Conservation (phyloP, 768 basidiomycete species). For the Lactifluus echinatus region DNA sequence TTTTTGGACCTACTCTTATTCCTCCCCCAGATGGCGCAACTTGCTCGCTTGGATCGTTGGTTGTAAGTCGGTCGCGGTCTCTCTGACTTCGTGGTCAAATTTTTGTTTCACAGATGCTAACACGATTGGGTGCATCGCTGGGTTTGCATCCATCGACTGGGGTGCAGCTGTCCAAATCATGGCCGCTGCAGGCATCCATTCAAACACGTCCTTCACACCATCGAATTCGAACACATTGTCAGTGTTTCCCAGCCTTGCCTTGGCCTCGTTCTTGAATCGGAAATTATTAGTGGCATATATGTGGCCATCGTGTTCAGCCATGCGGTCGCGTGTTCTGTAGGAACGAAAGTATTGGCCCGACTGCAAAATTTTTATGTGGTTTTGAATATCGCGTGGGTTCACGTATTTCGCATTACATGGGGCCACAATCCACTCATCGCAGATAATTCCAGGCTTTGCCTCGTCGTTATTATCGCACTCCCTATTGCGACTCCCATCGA, state of each 20-base stretch:
- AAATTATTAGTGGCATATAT: conserved; percentile 62
- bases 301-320: conserved; percentile 52
- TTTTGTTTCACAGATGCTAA: conserved; percentile 34
- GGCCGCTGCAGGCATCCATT: conserved; percentile 38
- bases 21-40: conserved; percentile 47
- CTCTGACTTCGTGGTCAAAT: neutral
- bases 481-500: conserved; percentile 35
- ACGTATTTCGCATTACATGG: neutral
- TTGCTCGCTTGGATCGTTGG: conserved; percentile 64
- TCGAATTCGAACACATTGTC: conserved; percentile 40
- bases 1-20: conserved; percentile 58
- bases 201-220: conserved; percentile 30
- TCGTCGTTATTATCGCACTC: conserved; percentile 54
- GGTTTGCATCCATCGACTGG: conserved; percentile 51
- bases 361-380: conserved; percentile 62
- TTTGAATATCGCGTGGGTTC: conserved; percentile 56
- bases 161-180: conserved; percentile 51
- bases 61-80: conserved; percentile 34
- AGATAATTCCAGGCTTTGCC: conserved; percentile 37
- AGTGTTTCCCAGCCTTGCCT: conserved; percentile 4
- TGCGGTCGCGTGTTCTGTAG: conserved; percentile 57
- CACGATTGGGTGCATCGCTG: conserved; percentile 43
- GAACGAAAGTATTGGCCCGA: conserved; percentile 55
- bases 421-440: neutral
- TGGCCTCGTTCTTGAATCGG: neutral